These are phyloP conservation scores for Carallia brachiata DNA, from an alignment of 345 rosid genomes.

Conservation along the genomic window DNA sequence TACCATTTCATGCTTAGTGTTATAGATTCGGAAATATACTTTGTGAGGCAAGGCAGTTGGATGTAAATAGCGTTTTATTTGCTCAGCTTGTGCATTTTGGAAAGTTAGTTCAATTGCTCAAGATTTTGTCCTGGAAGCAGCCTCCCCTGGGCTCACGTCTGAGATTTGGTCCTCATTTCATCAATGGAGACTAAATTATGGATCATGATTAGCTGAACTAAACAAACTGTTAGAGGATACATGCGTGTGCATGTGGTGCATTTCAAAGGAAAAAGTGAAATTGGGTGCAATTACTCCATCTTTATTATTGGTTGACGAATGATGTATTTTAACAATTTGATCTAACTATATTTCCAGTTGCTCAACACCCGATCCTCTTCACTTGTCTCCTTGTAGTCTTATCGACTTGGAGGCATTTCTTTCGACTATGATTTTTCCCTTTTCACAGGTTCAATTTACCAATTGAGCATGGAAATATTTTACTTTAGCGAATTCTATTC, in stretches of 20 bases:
- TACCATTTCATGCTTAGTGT: not conserved
- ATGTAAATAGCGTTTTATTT: not conserved
- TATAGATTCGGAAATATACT: not conserved
- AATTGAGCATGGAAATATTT: not conserved
- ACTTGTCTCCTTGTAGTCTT: not conserved
- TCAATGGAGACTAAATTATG: not conserved
- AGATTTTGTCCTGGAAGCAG: no score
- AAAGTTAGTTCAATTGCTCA: not conserved
- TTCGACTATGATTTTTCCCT: not conserved
- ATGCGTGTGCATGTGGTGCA: not conserved
- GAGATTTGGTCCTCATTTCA: not conserved
- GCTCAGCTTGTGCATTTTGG: not conserved
- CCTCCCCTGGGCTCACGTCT: not conserved
- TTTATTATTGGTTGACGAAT: not conserved
- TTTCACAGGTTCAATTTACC: not conserved
- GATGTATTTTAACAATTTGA: slow-evolving; percentile 3
- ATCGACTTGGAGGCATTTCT: not conserved
- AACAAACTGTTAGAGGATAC: not conserved
- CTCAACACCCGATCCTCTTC: not conserved
- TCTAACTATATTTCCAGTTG: not conserved
- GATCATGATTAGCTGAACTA: slow-evolving; percentile 1
- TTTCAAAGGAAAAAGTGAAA: not conserved
- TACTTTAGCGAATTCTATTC: no score
- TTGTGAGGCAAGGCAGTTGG: not conserved
- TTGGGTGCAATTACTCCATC: not conserved